These are phyloP conservation scores for Datisca glomerata DNA, from an alignment of 306 rosid genomes.

Conservation along the genomic window DNA sequence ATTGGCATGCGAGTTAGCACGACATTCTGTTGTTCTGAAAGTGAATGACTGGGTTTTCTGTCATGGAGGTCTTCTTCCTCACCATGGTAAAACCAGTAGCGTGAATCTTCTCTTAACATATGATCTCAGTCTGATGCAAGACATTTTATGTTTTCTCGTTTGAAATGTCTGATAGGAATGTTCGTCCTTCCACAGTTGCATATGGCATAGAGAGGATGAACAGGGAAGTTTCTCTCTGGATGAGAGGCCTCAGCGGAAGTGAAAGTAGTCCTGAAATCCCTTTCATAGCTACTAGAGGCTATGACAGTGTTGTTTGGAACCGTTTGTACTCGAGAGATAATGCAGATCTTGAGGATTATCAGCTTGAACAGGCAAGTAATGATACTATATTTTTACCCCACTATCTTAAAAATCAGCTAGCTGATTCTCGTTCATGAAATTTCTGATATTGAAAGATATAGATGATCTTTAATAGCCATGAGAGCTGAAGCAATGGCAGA, in stretches of 20 bases:
- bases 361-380: constrained; percentile 46
- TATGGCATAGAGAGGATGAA: constrained; percentile 82
- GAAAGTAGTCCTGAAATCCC: constrained; percentile 31
- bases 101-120: constrained; percentile 5
- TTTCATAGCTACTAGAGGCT: constrained; percentile 83
- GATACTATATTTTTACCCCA: background rate
- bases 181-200: constrained; percentile 42
- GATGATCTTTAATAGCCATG: too few species aligned
- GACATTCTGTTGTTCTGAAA: constrained; percentile 70
- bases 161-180: constrained; percentile 21
- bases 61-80: constrained; percentile 99
- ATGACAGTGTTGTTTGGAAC: constrained; percentile 93
- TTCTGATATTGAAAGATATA: too few species aligned
- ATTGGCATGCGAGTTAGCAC: constrained; percentile 66
- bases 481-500: too few species aligned
- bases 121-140: constrained; percentile 12
- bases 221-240: constrained; percentile 81
- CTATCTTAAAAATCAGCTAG: background rate
- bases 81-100: constrained; percentile 57
- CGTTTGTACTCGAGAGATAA: constrained; percentile 81
- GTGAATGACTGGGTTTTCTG: constrained; percentile 98
- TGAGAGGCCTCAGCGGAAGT: constrained; percentile 48
- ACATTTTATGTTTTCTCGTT: constrained; percentile 6
- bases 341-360: constrained; percentile 43
- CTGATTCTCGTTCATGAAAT: constrained; percentile 18